Conservation (phyloP, 805 yeast species). For the Myxozyma neotropica region DNA sequence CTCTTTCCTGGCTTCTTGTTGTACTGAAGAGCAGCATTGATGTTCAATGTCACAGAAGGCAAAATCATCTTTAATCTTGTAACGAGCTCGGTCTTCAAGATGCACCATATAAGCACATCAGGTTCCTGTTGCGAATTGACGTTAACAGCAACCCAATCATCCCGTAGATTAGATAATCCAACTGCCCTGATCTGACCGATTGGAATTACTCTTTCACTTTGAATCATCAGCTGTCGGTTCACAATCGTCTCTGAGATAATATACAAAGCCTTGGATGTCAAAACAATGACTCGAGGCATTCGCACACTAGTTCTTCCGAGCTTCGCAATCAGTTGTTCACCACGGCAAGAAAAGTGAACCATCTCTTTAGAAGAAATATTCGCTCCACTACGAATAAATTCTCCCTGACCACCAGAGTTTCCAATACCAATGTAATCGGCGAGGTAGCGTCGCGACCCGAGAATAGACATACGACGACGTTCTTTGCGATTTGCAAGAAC, state of each 20-base stretch:
- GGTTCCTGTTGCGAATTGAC: conserved; percentile 58
- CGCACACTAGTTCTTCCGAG: conserved; percentile 91
- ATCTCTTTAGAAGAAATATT: conserved; percentile 54
- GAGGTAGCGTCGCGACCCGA: conserved; percentile 85
- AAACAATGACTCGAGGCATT: conserved; percentile 67
- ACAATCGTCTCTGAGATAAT: conserved; percentile 73
- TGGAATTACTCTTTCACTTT: conserved; percentile 65
- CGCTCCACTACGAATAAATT: conserved; percentile 54
- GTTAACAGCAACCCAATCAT: conserved; percentile 86
- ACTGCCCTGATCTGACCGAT: conserved; percentile 61
- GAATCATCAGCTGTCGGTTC: conserved; percentile 60
- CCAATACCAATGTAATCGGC: conserved; percentile 95
- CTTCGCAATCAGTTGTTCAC: conserved; percentile 79
- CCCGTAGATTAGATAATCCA: conserved; percentile 74
- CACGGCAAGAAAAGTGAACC: conserved; percentile 77
- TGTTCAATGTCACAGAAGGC: conserved; percentile 58
- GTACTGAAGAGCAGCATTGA: conserved; percentile 75
- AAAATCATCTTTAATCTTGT: conserved; percentile 70
- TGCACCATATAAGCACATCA: conserved; percentile 77
- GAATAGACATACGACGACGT: conserved; percentile 81
- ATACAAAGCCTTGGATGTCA: conserved; percentile 65
- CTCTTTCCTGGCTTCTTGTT: conserved; percentile 86
- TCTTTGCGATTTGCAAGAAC: conserved; percentile 76
- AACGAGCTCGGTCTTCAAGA: conserved; percentile 85
- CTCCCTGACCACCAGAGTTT: conserved; percentile 73